Evolutionary conservation across 495 filamentous ascomycete species (phyloP).

Genomic region (Letharia lupina): DNA sequence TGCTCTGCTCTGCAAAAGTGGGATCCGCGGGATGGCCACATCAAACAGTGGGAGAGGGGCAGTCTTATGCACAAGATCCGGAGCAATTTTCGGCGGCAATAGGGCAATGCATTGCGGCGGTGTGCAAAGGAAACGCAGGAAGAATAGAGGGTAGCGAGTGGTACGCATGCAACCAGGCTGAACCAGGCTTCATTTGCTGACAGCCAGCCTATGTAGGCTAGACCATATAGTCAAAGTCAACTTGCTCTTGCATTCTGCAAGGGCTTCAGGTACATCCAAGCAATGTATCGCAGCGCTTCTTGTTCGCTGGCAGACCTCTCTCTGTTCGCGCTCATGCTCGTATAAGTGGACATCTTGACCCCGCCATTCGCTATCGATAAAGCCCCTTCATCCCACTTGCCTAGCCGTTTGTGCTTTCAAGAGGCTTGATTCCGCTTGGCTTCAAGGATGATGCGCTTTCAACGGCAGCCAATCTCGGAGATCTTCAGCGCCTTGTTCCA

Average conservation of each 20-base stretch:
- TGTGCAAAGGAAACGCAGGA: conserved; percentile 1
- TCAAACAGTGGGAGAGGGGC: conserved; percentile 6
- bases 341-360: neutral
- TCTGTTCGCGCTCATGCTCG: neutral
- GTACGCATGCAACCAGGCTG: conserved; percentile 14
- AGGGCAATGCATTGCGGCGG: conserved; percentile 4
- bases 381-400: neutral
- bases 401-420: neutral
- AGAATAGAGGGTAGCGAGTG: conserved; percentile 11
- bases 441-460: neutral
- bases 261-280: conserved; percentile 20
- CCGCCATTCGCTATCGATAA: conserved; percentile 10
- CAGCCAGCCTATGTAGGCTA: conserved; percentile 4
- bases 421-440: neutral
- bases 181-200: neutral
- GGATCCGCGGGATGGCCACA: conserved; percentile 10
- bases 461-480: conserved; percentile 17
- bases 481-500: conserved; percentile 9
- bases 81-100: conserved; percentile 18
- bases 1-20: conserved; percentile 1
- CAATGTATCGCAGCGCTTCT: conserved; percentile 2
- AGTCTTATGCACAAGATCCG: conserved; percentile 12
- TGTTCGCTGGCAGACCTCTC: neutral
- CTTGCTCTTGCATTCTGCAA: conserved; percentile 21
- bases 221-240: neutral